Conservation (phyloP, 2,329 filamentous ascomycete genomes). For the Gnomoniopsis sp. region DNA sequence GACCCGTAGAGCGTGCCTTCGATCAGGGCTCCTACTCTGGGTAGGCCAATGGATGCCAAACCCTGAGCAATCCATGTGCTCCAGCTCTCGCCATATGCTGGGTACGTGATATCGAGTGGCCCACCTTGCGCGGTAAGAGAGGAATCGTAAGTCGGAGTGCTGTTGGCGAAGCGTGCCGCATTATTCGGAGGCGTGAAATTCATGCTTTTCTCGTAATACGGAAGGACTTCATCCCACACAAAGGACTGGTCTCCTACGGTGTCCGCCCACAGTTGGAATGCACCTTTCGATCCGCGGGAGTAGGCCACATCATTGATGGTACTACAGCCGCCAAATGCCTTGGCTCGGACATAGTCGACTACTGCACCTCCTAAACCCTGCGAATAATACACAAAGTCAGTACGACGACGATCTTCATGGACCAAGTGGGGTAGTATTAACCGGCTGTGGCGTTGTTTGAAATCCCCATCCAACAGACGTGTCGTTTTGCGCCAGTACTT, state of each 20-base stretch:
- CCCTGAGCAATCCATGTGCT: slow-evolving; percentile 5
- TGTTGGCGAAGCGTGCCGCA: not conserved
- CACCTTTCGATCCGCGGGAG: not conserved
- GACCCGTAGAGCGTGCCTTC: slow-evolving; percentile 1
- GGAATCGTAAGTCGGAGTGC: not conserved
- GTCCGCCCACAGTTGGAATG: slow-evolving; percentile 10
- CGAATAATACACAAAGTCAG: not conserved
- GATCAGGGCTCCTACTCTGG: not conserved
- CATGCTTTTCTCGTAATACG: slow-evolving; percentile 8
- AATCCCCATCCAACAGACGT: slow-evolving; percentile 4
- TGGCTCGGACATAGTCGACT: slow-evolving; percentile 2
- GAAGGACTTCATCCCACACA: slow-evolving; percentile 5
- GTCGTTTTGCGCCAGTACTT: not conserved
- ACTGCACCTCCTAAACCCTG: not conserved
- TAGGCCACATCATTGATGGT: slow-evolving; percentile 9
- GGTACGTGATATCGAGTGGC: not conserved
- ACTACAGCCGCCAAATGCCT: slow-evolving; percentile 4
- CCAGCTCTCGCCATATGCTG: slow-evolving; percentile 1
- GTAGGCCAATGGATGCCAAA: slow-evolving; percentile 2
- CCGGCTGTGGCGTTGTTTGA: slow-evolving; percentile 2
- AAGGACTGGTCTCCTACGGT: slow-evolving; percentile 8
- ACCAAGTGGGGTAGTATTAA: not conserved
- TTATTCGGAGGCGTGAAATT: not conserved
- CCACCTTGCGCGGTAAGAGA: not conserved
- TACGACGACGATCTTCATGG: not conserved